These are phyloP conservation scores for Medicago arabica DNA, from an alignment of 306 rosid species.

Conservation along the genomic window DNA sequence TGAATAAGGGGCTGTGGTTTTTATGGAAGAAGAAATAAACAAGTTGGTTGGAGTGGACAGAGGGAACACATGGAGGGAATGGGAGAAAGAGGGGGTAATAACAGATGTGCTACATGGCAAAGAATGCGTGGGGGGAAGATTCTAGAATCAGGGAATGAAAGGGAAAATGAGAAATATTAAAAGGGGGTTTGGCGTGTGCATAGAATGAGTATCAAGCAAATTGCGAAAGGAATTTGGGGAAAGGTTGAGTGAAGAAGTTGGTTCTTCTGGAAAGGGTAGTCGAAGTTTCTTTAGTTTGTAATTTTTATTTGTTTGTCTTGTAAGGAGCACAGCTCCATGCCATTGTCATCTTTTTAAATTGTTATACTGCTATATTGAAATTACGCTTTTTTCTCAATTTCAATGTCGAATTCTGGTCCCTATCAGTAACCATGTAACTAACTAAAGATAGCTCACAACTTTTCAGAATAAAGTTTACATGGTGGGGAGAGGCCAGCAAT, in stretches of 20 bases:
- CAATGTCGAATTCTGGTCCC: not conserved
- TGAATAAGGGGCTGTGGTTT: too few relatives aligned
- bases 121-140: not conserved
- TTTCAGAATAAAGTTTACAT: conserved; percentile 5
- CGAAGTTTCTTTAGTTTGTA: not conserved
- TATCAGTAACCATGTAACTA: not conserved
- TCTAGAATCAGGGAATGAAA: not conserved
- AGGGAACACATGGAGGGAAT: too few relatives aligned
- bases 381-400: too few relatives aligned
- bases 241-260: not conserved
- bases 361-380: too few relatives aligned
- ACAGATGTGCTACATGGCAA: too few relatives aligned
- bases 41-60: too few relatives aligned
- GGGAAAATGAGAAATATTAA: not conserved
- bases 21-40: too few relatives aligned
- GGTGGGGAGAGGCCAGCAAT: not conserved
- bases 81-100: too few relatives aligned
- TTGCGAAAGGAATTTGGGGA: not conserved
- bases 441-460: not conserved
- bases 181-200: not conserved
- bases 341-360: not conserved
- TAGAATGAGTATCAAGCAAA: not conserved
- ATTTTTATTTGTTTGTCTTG: not conserved
- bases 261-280: not conserved
- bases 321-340: not conserved